Base-by-base conservation (phyloP, 2,329 filamentous ascomycete genomes). In the Penicillium sp. region DNA sequence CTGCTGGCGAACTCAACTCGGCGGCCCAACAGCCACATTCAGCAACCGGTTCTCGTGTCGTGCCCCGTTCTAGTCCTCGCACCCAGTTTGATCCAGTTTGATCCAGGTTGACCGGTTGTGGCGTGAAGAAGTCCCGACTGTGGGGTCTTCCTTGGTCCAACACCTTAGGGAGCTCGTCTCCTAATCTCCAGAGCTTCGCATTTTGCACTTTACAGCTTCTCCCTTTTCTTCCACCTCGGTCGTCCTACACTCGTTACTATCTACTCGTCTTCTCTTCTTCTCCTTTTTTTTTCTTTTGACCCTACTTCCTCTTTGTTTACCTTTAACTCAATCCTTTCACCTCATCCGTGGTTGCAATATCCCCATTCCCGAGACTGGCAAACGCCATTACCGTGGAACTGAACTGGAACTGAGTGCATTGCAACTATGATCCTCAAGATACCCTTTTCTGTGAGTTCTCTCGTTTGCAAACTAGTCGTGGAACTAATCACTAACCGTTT, bases 361-460 rank as follows among this genome's bases (percentile, higher is more conserved):
- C 29, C 39, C 33, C 45, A 42, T 30, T 50, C 47, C 49, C 55
- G 51, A 54, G 55, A 53, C 56, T 48, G 44, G 47, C 57, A 63
- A 62, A 63, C 56, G 55, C 42, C 39, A 8, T 30, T 41, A 44
- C 49, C 52, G 44, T 40, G 33, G 21, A 15, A 39, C 29, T 39
- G 21, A 15, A 39, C 29, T 39, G 37, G 23, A 49, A 33, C n/a
- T 46, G n/a, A n/a, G 21, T 39, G 23, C 27, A 36, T 21, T 46
- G 46, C 45, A 58, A 61, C 43, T 51, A 63, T 63, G 61, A 52
- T 39, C 58, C 46, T 56, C 32, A 50, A 50, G 37, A 54, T 51
- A 51, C 46, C 36, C 27, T 44, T 34, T 29, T 33, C 32, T 47
- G 59, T 62, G 55, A 18, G 54, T 29, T 27, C 29, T 46, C 18